Evolutionary conservation across 306 rosid species (phyloP).

Genomic region (peach (Prunus persica)): Prunus_persica_NCBIv2 NC_034016.1:19636501-19637000

Average conservation of each 20-base stretch:
- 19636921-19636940: conserved; percentile 1
- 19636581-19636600: conserved; percentile 39
- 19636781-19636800: background rate
- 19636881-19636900: background rate
- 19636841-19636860: background rate
- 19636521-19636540: conserved; percentile 50
- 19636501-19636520: conserved; percentile 40
- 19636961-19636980: too few relatives aligned
- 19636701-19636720: background rate
- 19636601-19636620: conserved; percentile 1
- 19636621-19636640: conserved; percentile 72
- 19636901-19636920: background rate
- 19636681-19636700: conserved; percentile 18
- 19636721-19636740: background rate
- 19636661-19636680: conserved; percentile 16
- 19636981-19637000: background rate
- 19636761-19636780: background rate
- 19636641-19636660: conserved; percentile 48
- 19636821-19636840: background rate
- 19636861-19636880: background rate
- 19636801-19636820: background rate
- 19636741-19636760: background rate
- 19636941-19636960: too few relatives aligned
- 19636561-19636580: conserved; percentile 32
- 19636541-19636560: conserved; percentile 32